Base-by-base conservation (phyloP, 352 stramenopile species). In the Phytopythium ostracodes region DNA sequence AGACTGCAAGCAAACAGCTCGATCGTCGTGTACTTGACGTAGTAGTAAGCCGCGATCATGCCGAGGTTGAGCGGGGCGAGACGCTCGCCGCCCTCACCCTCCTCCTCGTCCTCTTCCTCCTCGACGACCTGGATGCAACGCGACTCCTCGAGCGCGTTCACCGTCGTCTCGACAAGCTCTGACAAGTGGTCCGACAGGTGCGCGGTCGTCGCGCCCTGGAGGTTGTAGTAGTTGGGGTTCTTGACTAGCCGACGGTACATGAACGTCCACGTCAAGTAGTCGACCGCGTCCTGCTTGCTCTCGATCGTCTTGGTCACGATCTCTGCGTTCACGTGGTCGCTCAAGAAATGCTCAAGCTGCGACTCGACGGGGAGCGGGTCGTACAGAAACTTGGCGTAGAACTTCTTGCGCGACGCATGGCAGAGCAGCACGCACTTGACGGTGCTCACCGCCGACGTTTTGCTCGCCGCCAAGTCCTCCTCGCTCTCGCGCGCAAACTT, bases 201-300 rank as follows among this genome's bases (percentile, higher is more conserved):
- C 1, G 89, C 79, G 15, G 90, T 91, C 8, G 84, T 93, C 15
- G 80, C 94, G 20, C 96, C 97, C 56, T 96, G 85, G 50, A 99
- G 75, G 63, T 98, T 98, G 87, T 99, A 99, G 76, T 99, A 99
- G 61, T 99, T 99, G 4, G 98, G 98, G 77, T 99, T 99, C 75
- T 99, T 98, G 56, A 96, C 89, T 35, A 99, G 75, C 11, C 98
- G 92, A 7, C 97, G 91, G 75, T 99, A 99, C 79, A 99, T 95
- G 57, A 99, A 98, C 2, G 97, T 99, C 98, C 98, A 99, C 43
- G 98, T 99, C 27, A 99, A 79, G 72, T 99, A 99, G 67, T 99
- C 97, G 40, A 99, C 96, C 0, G 96, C 97, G 57, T 99, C 97
- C 68, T 99, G 96, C 82, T 99, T 99, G 70, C 84, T 98, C 66